Evolutionary conservation across 305 asterid species (phyloP), one percentile per base, ranked within the genome.

Genomic region (Fraxinus platypoda): DNA sequence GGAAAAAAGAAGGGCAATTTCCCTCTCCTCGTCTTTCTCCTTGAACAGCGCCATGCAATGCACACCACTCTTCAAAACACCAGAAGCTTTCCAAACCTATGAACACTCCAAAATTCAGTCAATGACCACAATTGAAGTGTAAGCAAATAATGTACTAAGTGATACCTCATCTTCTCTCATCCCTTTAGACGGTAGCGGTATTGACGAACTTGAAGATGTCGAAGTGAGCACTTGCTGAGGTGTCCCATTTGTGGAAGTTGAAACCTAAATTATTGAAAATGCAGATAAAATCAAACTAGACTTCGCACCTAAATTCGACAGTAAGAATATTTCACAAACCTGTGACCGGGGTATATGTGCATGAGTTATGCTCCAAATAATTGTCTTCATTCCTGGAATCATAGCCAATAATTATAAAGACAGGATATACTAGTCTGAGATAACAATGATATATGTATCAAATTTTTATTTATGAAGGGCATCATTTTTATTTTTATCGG

Each of bases 61-160:
- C 76, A 97, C 99, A 43, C 99, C 99, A 81, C 98, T 97, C 90
- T 92, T 95, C 89, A 95, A 84, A 89, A 97, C 97, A 83, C 98
- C 99, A 46, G 99, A 95, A 59, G 99, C 99, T 89, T 92, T 97
- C 95, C 99, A 97, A 81, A 97, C 98, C 99, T 97, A 83, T 86
- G 80, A 91, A 84, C 25, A 87, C 84, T 81, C 80, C 76, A 57
- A 74, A 76, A 52, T 30, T 87, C 85, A 90, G 90, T 84, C 80
- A 37, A 80, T 25, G 83, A 57, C 78, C 75, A 68, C 76, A 84
- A 21, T 77, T 68, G 59, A 82, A 43, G 78, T 70, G 84, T 49
- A 83, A 77, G 83, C 78, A 82, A 76, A 77, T 62, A 75, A 79
- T 66, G 77, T 46, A 73, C 78, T 26, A 78, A 35, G 54, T 5